phyloP scores from a whole-genome alignment of 441 rosid genomes.

The Syzygium malaccense region DNA sequence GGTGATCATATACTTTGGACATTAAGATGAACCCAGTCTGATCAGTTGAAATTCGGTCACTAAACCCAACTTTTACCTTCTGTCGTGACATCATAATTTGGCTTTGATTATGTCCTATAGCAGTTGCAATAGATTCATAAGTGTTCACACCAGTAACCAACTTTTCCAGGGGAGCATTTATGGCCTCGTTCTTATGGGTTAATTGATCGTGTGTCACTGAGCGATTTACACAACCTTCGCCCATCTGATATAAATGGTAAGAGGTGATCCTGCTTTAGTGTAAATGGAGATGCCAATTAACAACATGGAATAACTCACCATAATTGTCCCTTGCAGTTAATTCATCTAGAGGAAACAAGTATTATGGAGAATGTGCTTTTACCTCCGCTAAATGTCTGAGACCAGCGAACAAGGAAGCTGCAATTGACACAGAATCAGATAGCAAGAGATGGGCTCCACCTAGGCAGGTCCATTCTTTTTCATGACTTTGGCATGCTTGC shows the following conservation, averaged over 20 bases:
- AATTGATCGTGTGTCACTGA: background rate
- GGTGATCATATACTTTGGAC: background rate
- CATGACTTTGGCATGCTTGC: background rate
- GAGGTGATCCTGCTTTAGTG: background rate
- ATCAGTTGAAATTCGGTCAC: background rate
- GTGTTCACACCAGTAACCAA: background rate
- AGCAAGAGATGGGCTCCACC: background rate
- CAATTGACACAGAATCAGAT: background rate
- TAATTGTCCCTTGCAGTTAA: background rate
- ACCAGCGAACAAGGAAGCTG: slow-evolving; percentile 2
- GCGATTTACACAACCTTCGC: background rate
- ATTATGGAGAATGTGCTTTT: background rate
- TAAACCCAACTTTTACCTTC: background rate
- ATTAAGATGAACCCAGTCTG: background rate
- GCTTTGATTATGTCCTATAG: background rate
- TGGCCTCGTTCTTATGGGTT: slow-evolving; percentile 2
- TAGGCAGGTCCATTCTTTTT: background rate
- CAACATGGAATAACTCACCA: background rate
- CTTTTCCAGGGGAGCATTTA: background rate
- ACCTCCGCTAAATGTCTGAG: background rate
- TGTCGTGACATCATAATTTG: background rate
- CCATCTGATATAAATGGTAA: slow-evolving; percentile 1
- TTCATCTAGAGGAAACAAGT: background rate
- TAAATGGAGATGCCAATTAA: background rate
- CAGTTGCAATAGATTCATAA: background rate